These are phyloP conservation scores for Tricholomella constricta DNA, from an alignment of 768 basidiomycete genomes.

Conservation along the genomic window DNA sequence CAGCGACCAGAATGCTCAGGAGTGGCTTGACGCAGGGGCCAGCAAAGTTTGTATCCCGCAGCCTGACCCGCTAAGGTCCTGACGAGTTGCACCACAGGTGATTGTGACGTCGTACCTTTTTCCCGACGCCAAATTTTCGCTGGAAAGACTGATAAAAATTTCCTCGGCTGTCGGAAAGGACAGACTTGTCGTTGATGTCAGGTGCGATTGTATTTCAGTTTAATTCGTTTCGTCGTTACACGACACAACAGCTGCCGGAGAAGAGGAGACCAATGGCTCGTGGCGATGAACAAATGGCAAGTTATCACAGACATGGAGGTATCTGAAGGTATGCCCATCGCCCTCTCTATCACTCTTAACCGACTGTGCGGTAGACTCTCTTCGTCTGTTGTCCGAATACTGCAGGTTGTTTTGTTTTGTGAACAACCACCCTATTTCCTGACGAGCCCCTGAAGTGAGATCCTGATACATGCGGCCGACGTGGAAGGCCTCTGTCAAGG, in stretches of 20 bases:
- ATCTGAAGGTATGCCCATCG: constrained; percentile 57
- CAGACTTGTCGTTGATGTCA: constrained; percentile 91
- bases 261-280: constrained; percentile 77
- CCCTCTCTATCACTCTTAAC: not conserved
- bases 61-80: not conserved
- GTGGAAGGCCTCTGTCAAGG: constrained; percentile 97
- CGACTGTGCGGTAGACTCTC: constrained; percentile 55
- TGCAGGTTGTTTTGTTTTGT: constrained; percentile 58
- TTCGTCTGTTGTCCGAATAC: constrained; percentile 73
- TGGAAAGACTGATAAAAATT: constrained; percentile 66
- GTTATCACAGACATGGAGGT: constrained; percentile 94
- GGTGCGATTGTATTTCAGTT: constrained; percentile 46
- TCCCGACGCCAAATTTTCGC: constrained; percentile 76
- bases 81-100: constrained; percentile 53
- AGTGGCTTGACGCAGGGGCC: constrained; percentile 89
- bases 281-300: constrained; percentile 99
- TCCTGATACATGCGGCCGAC: constrained; percentile 96
- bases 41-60: constrained; percentile 59
- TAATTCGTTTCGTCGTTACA: not conserved
- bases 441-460: constrained; percentile 60
- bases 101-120: constrained; percentile 99
- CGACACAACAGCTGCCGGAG: constrained; percentile 71
- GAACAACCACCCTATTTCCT: constrained; percentile 1
- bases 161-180: constrained; percentile 75
- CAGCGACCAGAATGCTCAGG: constrained; percentile 71